Evolutionary conservation across 805 yeast species (phyloP).

Genomic region (Candida silvicultrix): DNA sequence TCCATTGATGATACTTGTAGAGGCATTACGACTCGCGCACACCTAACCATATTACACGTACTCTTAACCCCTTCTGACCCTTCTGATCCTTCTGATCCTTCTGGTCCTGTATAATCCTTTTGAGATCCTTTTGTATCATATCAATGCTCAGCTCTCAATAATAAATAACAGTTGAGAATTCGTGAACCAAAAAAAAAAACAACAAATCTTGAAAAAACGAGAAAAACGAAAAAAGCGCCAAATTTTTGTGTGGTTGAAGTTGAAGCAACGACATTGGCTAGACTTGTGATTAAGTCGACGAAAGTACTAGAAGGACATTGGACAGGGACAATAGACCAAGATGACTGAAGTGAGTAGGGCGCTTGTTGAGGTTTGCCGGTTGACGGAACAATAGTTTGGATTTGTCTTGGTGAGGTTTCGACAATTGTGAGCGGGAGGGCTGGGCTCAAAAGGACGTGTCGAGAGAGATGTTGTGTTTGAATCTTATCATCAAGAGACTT

Average conservation of each 20-base stretch:
- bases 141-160: no score
- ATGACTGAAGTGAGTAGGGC: not conserved
- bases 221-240: not conserved
- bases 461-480: not conserved
- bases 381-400: not conserved
- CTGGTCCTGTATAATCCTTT: no score
- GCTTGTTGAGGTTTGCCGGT: not conserved
- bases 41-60: no score
- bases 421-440: not conserved
- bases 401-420: not conserved
- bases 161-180: no score
- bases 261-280: not conserved
- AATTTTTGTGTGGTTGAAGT: not conserved
- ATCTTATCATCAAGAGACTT: no score
- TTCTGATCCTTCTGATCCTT: no score
- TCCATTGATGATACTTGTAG: no score
- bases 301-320: not conserved
- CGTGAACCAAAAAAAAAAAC: not conserved
- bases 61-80: no score
- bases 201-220: not conserved
- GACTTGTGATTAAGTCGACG: not conserved
- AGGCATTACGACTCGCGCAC: no score
- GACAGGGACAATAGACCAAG: not conserved
- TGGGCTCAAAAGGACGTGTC: not conserved
- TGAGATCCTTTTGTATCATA: no score